A percentile compares a stretch with the other conserved stretches of the same genome.
These are phyloP conservation scores for Tolypocladium pustulatum DNA, from an alignment of 2,329 filamentous ascomycete species.

Conservation along the genomic window DNA sequence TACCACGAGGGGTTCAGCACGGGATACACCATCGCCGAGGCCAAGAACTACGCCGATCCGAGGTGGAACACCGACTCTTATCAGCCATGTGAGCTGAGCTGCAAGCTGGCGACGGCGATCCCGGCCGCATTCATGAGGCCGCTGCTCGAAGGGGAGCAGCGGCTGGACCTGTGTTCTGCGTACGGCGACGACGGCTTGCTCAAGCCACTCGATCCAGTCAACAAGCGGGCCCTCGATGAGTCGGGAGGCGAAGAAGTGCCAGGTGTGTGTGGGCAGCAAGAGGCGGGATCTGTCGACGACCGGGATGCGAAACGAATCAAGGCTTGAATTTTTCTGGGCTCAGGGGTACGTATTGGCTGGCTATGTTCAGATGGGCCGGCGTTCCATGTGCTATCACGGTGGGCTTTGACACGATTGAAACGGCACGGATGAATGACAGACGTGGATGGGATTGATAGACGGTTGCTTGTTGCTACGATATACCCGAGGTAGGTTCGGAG, in stretches of 20 bases:
- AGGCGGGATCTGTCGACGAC: background rate
- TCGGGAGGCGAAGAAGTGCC: background rate
- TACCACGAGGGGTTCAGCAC: slow-evolving; percentile 31
- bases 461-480: background rate
- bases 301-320: slow-evolving; percentile 4
- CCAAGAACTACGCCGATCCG: slow-evolving; percentile 27
- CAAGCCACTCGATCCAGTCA: background rate
- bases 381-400: background rate
- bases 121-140: slow-evolving; percentile 22
- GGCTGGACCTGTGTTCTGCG: slow-evolving; percentile 21
- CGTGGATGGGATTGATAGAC: background rate
- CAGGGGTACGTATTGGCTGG: background rate
- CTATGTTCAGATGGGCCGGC: background rate
- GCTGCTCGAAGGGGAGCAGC: slow-evolving; percentile 18
- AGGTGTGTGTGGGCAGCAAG: background rate
- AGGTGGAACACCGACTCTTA: slow-evolving; percentile 24
- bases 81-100: slow-evolving; percentile 21
- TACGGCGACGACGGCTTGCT: slow-evolving; percentile 10
- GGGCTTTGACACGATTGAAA: background rate
- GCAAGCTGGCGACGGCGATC: slow-evolving; percentile 23
- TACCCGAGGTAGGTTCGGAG: background rate
- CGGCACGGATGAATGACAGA: background rate
- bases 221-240: background rate
- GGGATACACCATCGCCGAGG: slow-evolving; percentile 29
- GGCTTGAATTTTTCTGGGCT: background rate